phyloP scores from a whole-genome alignment of 2,329 filamentous ascomycete genomes.

The Neopestalotiopsis sp. region DNA sequence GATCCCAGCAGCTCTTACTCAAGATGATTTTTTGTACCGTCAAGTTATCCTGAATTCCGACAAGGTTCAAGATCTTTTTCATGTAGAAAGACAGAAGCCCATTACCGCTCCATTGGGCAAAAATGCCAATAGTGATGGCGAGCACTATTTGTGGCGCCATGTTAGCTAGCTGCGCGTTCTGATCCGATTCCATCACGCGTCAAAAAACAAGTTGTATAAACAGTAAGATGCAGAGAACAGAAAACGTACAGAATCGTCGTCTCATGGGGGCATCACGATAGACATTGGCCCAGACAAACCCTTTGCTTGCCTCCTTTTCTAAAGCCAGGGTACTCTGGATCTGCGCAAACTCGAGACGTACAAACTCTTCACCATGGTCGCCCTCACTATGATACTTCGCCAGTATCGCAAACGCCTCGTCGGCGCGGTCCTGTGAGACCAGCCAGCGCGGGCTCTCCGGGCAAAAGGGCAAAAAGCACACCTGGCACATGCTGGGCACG shows the following conservation, averaged over 20 bases:
- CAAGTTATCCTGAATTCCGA: slow-evolving; percentile 42
- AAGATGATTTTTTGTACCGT: slow-evolving; percentile 45
- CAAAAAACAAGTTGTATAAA: too few species aligned
- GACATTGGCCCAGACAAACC: slow-evolving; percentile 44
- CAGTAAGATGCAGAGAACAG: too few species aligned
- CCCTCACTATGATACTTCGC: slow-evolving; percentile 56
- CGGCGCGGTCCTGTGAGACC: slow-evolving; percentile 45
- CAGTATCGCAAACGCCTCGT: slow-evolving; percentile 47
- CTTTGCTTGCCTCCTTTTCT: slow-evolving; percentile 50
- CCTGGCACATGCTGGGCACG: slow-evolving; percentile 30
- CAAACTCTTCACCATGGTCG: slow-evolving; percentile 55
- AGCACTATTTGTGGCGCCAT: slow-evolving; percentile 26
- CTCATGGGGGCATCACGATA: slow-evolving; percentile 41
- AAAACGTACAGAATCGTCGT: slow-evolving; percentile 32
- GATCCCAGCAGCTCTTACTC: slow-evolving; percentile 43
- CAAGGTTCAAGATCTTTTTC: slow-evolving; percentile 45
- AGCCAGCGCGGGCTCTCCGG: slow-evolving; percentile 50
- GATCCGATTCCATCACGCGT: too few species aligned
- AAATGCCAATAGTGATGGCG: slow-evolving; percentile 42
- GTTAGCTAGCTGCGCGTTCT: not conserved
- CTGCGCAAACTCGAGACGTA: slow-evolving; percentile 61
- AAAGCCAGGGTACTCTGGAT: slow-evolving; percentile 57
- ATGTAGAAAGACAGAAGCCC: slow-evolving; percentile 46
- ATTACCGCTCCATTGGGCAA: slow-evolving; percentile 48
- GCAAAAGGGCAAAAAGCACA: slow-evolving; percentile 48